Conservation (phyloP, 2,329 filamentous ascomycete genomes). For the Alternaria longipes region DNA sequence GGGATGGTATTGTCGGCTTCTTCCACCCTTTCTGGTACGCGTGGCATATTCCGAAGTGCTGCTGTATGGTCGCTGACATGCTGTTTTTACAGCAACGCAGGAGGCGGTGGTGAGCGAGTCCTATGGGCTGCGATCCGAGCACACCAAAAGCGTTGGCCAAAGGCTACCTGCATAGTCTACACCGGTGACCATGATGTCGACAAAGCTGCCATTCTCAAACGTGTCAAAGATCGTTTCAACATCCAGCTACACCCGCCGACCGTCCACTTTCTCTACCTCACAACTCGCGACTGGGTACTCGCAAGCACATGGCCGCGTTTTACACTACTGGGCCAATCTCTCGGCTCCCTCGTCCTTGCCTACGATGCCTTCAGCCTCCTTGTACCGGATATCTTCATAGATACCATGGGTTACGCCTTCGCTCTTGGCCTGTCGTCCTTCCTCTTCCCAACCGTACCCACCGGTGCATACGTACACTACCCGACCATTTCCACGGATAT, state of each 20-base stretch:
- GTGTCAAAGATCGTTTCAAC: constrained; percentile 86
- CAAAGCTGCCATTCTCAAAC: constrained; percentile 79
- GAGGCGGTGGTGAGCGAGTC: constrained; percentile 93
- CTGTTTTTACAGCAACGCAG: constrained; percentile 78
- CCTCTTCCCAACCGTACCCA: constrained; percentile 82
- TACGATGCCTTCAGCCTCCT: constrained; percentile 94
- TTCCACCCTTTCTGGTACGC: constrained; percentile 95
- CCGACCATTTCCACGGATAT: constrained; percentile 99
- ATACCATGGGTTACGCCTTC: constrained; percentile 99
- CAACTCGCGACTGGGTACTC: constrained; percentile 85
- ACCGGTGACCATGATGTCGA: constrained; percentile 92
- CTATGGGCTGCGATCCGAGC: constrained; percentile 95
- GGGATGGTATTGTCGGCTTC: constrained; percentile 90
- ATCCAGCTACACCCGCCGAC: constrained; percentile 86
- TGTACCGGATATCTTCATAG: constrained; percentile 91
- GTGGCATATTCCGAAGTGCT: background rate
- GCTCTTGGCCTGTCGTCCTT: constrained; percentile 82
- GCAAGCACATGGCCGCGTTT: constrained; percentile 89
- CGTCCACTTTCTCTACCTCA: constrained; percentile 88
- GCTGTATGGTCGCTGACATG: constrained; percentile 24
- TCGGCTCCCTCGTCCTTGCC: constrained; percentile 86
- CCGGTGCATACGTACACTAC: constrained; percentile 95
- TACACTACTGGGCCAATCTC: constrained; percentile 90
- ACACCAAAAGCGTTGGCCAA: constrained; percentile 88
- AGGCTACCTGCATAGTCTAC: constrained; percentile 89